Base-by-base conservation (phyloP, 2,329 filamentous ascomycete species). In the Exophiala phaeomuriformis region DNA sequence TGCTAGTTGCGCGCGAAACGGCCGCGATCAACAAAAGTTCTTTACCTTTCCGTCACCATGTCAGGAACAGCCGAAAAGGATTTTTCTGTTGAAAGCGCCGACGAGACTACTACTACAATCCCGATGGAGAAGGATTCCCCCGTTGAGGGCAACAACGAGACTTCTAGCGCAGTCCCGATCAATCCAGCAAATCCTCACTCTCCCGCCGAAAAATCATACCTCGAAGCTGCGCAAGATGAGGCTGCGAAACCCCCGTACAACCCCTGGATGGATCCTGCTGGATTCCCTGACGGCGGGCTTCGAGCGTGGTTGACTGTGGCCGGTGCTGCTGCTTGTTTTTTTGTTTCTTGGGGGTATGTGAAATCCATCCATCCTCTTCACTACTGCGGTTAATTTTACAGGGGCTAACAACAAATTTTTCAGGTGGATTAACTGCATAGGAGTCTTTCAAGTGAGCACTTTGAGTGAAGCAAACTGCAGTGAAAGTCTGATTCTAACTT, bases 281-380 rank as follows among this genome's bases (percentile, higher is more conserved):
- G 79, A 57, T 82, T 81, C 53, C 81, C 81, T 1, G 81, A 84
- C 61, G 81, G 81, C 39, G 81, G 81, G 2, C 42, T 64, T 2
- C 68, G 77, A 57, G 81, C 82, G 5, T 83, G 80, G 78, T 69
- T 80, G 5, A 75, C 77, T 1, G 79, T 84, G 59, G 60, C 73
- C 1, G 77, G 76, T 31, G 71, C 67, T 0, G 76, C 71, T 62
- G 72, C 68, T 30, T 70, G 68, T 49, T 58, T 77, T 44, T 78
- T 78, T 59, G 71, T 71, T 50, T 75, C 70, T 57, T 78, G 77
- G 63, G 76, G 76, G 27, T 77, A 73, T 72, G 74, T 75, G 51
- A 75, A 5, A 35, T 35, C n/a, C 32, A 1, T 19, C 19, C 19
- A 19, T 19, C 19, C 19, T 19, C 19, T 19, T 19, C 19, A 19